Percentiles rank a stretch among this genome's conserved stretches.
Evolutionary conservation across 805 yeast genomes (phyloP).

Genomic region (Kodamaea hsintzibuensis): DNA sequence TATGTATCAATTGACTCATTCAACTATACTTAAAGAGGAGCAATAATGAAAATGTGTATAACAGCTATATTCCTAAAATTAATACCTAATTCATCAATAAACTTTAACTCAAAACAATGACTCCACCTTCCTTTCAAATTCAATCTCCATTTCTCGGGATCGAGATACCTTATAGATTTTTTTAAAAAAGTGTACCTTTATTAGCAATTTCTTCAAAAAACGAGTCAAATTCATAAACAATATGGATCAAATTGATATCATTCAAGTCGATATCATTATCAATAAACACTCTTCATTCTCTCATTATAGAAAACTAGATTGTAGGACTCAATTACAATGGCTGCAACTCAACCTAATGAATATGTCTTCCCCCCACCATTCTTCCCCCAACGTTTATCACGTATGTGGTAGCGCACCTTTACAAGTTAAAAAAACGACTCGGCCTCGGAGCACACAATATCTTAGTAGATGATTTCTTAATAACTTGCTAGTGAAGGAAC

Average conservation of each 20-base stretch:
- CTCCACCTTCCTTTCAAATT: neutral
- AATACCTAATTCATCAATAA: too few species aligned
- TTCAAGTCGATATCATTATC: too few species aligned
- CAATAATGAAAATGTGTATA: too few species aligned
- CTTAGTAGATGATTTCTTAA: neutral
- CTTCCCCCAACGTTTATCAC: neutral
- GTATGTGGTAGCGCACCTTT: conserved; percentile 7
- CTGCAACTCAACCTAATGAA: neutral
- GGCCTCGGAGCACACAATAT: conserved; percentile 11
- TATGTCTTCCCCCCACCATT: neutral
- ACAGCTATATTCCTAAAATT: too few species aligned
- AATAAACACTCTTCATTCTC: too few species aligned
- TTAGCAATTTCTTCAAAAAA: neutral
- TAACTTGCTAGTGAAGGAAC: neutral
- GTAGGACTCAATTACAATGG: neutral
- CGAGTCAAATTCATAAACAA: neutral
- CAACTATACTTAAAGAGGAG: too few species aligned
- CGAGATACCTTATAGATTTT: neutral
- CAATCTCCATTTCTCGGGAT: neutral
- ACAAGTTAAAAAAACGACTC: neutral
- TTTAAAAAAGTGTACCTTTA: too few species aligned
- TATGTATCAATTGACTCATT: too few species aligned
- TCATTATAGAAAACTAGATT: neutral
- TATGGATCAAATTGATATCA: neutral
- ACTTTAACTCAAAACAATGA: too few species aligned